phyloP scores from a whole-genome alignment of 2,329 filamentous ascomycete species.

The Xylariaceae sp. region DNA sequence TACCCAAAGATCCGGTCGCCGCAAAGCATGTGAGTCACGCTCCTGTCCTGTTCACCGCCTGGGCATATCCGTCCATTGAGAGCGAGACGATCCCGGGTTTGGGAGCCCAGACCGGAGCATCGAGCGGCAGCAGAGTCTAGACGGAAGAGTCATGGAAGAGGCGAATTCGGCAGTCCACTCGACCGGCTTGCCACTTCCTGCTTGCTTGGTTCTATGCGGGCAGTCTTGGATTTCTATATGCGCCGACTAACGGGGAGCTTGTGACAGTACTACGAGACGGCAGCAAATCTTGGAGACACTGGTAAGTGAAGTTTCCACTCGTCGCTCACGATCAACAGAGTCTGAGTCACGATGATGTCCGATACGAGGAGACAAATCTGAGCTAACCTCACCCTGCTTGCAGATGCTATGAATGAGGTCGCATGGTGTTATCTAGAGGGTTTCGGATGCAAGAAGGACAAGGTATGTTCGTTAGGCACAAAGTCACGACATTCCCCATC shows the following conservation, averaged over 20 bases:
- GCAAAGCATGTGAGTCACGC: slow-evolving; percentile 60
- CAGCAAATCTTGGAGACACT: slow-evolving; percentile 90
- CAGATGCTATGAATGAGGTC: slow-evolving; percentile 95
- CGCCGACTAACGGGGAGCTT: slow-evolving; percentile 20
- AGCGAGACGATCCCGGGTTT: not conserved
- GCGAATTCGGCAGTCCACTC: slow-evolving; percentile 1
- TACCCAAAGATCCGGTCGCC: slow-evolving; percentile 78
- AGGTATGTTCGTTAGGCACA: slow-evolving; percentile 61
- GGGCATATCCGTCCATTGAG: slow-evolving; percentile 2
- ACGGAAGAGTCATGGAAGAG: slow-evolving; percentile 2
- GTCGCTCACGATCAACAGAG: slow-evolving; percentile 8
- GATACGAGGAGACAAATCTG: slow-evolving; percentile 19
- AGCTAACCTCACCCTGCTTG: slow-evolving; percentile 19
- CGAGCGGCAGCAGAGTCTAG: not conserved
- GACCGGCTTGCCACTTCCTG: slow-evolving; percentile 2
- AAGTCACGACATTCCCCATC: slow-evolving; percentile 8
- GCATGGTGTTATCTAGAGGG: slow-evolving; percentile 95
- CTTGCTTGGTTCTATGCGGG: slow-evolving; percentile 3
- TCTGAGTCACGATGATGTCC: slow-evolving; percentile 15
- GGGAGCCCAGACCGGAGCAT: too few species aligned
- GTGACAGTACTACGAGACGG: slow-evolving; percentile 88
- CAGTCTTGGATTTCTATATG: slow-evolving; percentile 8
- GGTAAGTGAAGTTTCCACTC: slow-evolving; percentile 41
- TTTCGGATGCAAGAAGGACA: slow-evolving; percentile 97
- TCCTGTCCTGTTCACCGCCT: slow-evolving; percentile 1